Conservation (phyloP, 345 rosid genomes). For the Arabidopsis thaliana region DNA sequence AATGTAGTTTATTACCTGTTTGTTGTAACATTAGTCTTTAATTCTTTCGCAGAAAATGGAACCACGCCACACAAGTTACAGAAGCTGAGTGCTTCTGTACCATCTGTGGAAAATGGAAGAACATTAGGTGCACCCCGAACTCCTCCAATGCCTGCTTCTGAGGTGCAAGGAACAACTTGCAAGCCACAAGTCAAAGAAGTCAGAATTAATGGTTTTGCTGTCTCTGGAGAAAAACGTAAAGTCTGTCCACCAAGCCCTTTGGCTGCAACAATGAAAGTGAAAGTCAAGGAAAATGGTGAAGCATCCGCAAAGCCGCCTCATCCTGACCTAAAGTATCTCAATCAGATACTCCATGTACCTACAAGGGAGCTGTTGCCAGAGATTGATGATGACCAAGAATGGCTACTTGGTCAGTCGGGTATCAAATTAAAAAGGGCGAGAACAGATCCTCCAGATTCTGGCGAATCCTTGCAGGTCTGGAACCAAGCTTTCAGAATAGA, state of each 20-base stretch:
- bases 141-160: slow-evolving; percentile 37
- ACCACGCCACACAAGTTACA: slow-evolving; percentile 54
- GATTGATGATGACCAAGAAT: slow-evolving; percentile 54
- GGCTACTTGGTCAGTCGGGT: slow-evolving; percentile 54
- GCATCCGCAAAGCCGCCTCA: slow-evolving; percentile 57
- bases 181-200: slow-evolving; percentile 49
- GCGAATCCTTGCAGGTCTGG: slow-evolving; percentile 58
- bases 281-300: slow-evolving; percentile 49
- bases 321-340: slow-evolving; percentile 64
- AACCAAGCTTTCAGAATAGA: slow-evolving; percentile 61
- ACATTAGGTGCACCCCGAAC: slow-evolving; percentile 44
- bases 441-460: slow-evolving; percentile 35
- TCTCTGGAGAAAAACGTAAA: slow-evolving; percentile 36
- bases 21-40: slow-evolving; percentile 17
- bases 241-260: slow-evolving; percentile 39
- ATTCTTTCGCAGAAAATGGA: slow-evolving; percentile 53
- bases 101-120: slow-evolving; percentile 55
- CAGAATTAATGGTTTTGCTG: slow-evolving; percentile 53
- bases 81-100: slow-evolving; percentile 38
- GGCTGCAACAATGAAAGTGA: slow-evolving; percentile 27
- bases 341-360: slow-evolving; percentile 60
- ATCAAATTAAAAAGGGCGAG: slow-evolving; percentile 46
- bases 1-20: background rate
- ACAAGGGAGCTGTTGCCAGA: slow-evolving; percentile 50
- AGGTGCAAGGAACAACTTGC: slow-evolving; percentile 35